Evolutionary conservation across 2,329 filamentous ascomycete genomes (phyloP).

Genomic region (Arachnomyces sp.): DNA sequence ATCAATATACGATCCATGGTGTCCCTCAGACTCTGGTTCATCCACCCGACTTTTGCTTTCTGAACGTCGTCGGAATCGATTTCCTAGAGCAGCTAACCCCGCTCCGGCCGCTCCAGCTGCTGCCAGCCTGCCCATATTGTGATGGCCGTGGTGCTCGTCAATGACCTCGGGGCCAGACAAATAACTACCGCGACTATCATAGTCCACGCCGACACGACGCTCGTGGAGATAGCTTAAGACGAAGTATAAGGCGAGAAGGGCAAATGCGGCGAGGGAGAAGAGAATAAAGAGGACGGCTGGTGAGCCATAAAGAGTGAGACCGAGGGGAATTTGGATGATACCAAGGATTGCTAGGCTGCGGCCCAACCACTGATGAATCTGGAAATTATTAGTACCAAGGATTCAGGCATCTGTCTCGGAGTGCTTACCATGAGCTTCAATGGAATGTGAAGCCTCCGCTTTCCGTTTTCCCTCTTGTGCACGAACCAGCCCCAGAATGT

Average conservation of each 20-base stretch:
- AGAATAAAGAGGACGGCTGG: conserved; percentile 78
- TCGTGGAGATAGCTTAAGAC: conserved; percentile 65
- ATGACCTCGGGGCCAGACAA: conserved; percentile 45
- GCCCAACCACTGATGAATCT: conserved; percentile 85
- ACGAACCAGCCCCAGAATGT: conserved; percentile 52
- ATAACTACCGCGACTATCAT: conserved; percentile 54
- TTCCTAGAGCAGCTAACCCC: conserved; percentile 48
- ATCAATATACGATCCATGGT: conserved; percentile 53
- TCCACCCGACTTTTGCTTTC: conserved; percentile 36
- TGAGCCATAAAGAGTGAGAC: conserved; percentile 85
- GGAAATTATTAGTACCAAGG: conserved; percentile 35
- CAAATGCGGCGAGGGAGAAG: conserved; percentile 69
- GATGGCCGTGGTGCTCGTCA: conserved; percentile 32
- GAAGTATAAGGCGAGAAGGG: conserved; percentile 70
- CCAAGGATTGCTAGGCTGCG: conserved; percentile 71
- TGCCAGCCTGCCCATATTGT: conserved; percentile 42
- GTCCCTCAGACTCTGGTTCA: conserved; percentile 27
- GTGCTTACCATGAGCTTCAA: conserved; percentile 49
- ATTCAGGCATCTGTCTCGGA: neutral
- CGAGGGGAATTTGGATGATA: conserved; percentile 79
- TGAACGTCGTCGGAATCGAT: conserved; percentile 25
- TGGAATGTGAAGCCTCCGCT: conserved; percentile 47
- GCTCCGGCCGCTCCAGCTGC: conserved; percentile 51
- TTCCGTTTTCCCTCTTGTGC: conserved; percentile 47
- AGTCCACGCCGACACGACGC: conserved; percentile 47